Evolutionary conservation across 768 basidiomycete species (phyloP), one percentile per base, ranked within the genome.

Genomic region (Naematelia aurantialba): DNA sequence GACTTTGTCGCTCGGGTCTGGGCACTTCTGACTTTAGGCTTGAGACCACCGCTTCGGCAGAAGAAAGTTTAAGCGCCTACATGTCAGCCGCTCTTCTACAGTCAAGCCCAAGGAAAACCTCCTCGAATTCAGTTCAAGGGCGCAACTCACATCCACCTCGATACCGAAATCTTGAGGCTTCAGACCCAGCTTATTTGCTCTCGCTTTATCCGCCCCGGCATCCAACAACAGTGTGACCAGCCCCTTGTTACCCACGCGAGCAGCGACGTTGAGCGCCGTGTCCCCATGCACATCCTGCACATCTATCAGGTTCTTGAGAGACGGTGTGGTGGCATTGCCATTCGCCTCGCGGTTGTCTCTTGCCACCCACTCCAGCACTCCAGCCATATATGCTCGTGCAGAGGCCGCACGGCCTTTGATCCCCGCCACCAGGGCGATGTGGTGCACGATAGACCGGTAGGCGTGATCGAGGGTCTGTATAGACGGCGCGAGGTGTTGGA

Each of bases 201-300:
- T 80, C 68, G 85, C 83, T 65, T 88, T 85, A 76, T 98, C 94
- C 4, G 94, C 96, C 12, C 91, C 92, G 5, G 91, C 89, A 69
- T 96, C 93, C 59, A 99, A 68, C 66, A 98, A 77, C 2, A 90
- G 87, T 68, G 87, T 81, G 13, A 97, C 91, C 59, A 98, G 75
- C 61, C 87, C 86, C 61, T 88, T 81, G 75, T 91, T 96, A 1
- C 96, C 96, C 0, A 98, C 88, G 56, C 94, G 79, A 0, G 94
- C 93, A 13, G 94, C 91, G 67, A 98, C 89, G 78, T 96, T 96
- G 69, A 99, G 76, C 5, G 91, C 91, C 0, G 94, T 97, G 73
- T 99, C 96, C 0, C 94, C 96, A 74, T 97, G 87, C 65, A 89
- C 85, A 71, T 99, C 96, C 77, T 91, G 89, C 44, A 94, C 79